Evolutionary conservation across 2,329 filamentous ascomycete species (phyloP), one percentile per base, ranked within the genome.

Genomic region (Ceratocystis lukuohia): DNA sequence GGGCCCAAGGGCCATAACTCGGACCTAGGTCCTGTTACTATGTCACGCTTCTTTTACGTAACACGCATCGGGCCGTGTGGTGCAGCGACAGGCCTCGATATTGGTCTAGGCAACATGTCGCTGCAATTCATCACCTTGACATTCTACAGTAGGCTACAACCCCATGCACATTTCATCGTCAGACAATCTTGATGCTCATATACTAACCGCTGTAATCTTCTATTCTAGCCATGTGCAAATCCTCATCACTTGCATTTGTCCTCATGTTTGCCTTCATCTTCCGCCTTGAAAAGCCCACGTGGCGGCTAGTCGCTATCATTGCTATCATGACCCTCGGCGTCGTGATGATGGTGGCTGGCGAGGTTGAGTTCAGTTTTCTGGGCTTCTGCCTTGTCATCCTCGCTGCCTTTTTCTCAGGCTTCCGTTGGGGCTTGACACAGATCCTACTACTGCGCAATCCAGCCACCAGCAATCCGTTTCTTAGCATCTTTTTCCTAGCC

Each of bases 351-450:
- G 94, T 97, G 0, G 91, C 91, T 5, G 94, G 93, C 68, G 94
- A 99, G 77, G 87, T 95, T 46, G 86, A 91, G 62, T 99, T 99
- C 76, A 86, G 91, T 71, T 80, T 88, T 0, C 81, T 90, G 37
- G 94, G 94, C 53, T 99, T 99, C 75, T 77, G 91, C 61, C 87
- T 99, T 70, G 89, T 97, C 77, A 97, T 99, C 75, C 86, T 88
- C 0, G 92, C 94, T 12, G 90, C 91, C 64, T 94, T 96, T 77
- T 96, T 96, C 74, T 96, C 91, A 1, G 94, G 94, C 65, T 96
- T 99, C 78, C 88, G 94, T 71, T 99, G 94, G 94, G 90, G 85
- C n/a, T 79, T 99, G n/a, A 97, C 94, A 0, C 94, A 99, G 74
- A 96, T 99, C 68, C 84, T 99, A 3, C 84, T 99, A 5, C 84